These are phyloP conservation scores for Paraleonurus japonicus DNA, from an alignment of 257 asterid species.

Conservation along the genomic window DNA sequence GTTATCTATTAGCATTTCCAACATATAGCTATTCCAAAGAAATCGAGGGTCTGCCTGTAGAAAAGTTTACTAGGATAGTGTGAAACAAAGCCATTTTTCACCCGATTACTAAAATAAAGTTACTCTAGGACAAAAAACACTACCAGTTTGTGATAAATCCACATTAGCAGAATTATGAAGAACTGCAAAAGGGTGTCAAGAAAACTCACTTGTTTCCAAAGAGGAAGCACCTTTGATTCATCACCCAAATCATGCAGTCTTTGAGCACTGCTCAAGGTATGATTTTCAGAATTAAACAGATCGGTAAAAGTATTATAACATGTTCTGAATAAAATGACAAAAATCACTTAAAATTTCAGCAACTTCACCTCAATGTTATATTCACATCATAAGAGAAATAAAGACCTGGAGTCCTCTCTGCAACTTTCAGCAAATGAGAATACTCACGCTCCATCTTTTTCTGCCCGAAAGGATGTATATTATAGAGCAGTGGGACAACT, in stretches of 20 bases:
- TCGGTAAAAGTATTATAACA: not conserved
- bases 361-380: conserved; percentile 76
- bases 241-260: conserved; percentile 83
- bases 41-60: conserved; percentile 89
- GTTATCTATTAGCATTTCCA: conserved; percentile 79
- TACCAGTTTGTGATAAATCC: not conserved
- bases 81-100: not conserved
- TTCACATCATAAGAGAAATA: conserved; percentile 90
- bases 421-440: conserved; percentile 57
- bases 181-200: not conserved
- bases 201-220: conserved; percentile 92
- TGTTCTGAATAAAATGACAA: not conserved
- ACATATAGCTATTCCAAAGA: conserved; percentile 88
- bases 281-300: not conserved
- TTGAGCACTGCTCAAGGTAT: conserved; percentile 56
- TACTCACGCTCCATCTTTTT: conserved; percentile 78
- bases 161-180: not conserved
- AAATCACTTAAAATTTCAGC: not conserved
- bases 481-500: conserved; percentile 17
- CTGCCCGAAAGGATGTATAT: conserved; percentile 40
- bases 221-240: conserved; percentile 92
- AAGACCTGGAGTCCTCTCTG: conserved; percentile 73
- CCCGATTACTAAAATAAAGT: conserved; percentile 7
- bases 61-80: not conserved
- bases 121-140: conserved; percentile 1